Evolutionary conservation across 768 basidiomycete genomes (phyloP), one percentile per base, ranked within the genome.

Genomic region (Boletus eberwhitei): DNA sequence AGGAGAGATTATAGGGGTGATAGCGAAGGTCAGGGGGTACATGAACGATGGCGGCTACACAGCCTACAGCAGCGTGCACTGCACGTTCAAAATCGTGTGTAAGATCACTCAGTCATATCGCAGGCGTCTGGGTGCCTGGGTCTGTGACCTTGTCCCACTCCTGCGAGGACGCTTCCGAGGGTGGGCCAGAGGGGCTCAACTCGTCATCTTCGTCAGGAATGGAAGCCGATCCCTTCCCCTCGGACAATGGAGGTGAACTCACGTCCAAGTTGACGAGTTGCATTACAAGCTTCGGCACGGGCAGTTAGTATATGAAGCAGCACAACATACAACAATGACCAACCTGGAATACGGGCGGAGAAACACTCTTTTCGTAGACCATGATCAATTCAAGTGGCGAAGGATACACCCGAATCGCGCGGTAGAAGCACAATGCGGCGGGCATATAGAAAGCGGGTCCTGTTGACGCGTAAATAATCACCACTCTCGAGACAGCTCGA

Each of bases 401-500:
- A 47, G 97, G 97, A 75, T 99, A 99, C 35, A 97, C 93, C 51
- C 88, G 80, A 54, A 98, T 84, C 1, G 93, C 95, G 47, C 93
- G 83, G 81, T 86, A 99, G 82, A 98, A 98, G 39, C 86, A 83
- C 67, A 91, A 72, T 39, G 97, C 95, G 19, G 95, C 87, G 12
- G 85, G 80, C 26, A 98, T 78, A 66, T 87, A 75, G 73, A 85
- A 87, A 26, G 79, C 72, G 40, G 90, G 87, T 36, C 95, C 96
- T 97, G 57, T 24, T 22, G 52, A 50, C 45, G 31, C n/a, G 48
- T 59, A 14, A 55, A 45, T 9, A 37, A 46, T 48, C 8, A 53
- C 12, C 8, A 24, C 13, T 58, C 26, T 38, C 31, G 49, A 35
- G 21, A 46, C 4, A 44, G 37, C 6, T 36, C 26, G 13, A 34